Conservation (phyloP, 352 stramenopile species). For the Phytophthora cryptogea region DNA sequence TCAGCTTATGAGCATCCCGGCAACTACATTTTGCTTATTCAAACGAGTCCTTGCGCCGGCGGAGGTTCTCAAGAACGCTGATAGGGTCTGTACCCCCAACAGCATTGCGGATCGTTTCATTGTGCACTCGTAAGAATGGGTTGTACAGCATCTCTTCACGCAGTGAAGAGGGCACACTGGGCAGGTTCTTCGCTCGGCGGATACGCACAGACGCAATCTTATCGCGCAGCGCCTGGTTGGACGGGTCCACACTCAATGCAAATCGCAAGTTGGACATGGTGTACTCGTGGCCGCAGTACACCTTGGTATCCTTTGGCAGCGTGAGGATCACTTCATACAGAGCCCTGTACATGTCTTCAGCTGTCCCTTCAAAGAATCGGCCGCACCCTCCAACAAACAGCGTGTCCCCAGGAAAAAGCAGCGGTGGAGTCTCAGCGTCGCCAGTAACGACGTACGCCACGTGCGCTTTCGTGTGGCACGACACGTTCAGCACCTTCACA, state of each 20-base stretch:
- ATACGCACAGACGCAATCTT: conserved; percentile 88
- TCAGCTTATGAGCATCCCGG: conserved; percentile 1
- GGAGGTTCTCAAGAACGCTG: conserved; percentile 82
- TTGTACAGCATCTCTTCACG: conserved; percentile 90
- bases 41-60: conserved; percentile 78
- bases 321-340: conserved; percentile 88
- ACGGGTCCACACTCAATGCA: conserved; percentile 92
- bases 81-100: conserved; percentile 78
- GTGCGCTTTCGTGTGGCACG: conserved; percentile 85
- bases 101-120: conserved; percentile 81
- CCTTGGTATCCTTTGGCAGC: conserved; percentile 83
- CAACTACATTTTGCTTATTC: conserved; percentile 40
- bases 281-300: conserved; percentile 94
- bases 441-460: conserved; percentile 88
- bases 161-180: conserved; percentile 91
- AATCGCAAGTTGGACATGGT: conserved; percentile 94
- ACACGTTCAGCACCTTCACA: conserved; percentile 76
- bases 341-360: conserved; percentile 88
- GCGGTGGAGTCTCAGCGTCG: conserved; percentile 68
- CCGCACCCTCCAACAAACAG: conserved; percentile 87
- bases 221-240: conserved; percentile 84
- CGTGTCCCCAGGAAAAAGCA: conserved; percentile 89
- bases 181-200: conserved; percentile 80
- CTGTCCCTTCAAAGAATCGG: conserved; percentile 89
- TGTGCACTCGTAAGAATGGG: conserved; percentile 84